Evolutionary conservation across 495 filamentous ascomycete genomes (phyloP).

Genomic region (Hypomontagnella submonticulosa): DNA sequence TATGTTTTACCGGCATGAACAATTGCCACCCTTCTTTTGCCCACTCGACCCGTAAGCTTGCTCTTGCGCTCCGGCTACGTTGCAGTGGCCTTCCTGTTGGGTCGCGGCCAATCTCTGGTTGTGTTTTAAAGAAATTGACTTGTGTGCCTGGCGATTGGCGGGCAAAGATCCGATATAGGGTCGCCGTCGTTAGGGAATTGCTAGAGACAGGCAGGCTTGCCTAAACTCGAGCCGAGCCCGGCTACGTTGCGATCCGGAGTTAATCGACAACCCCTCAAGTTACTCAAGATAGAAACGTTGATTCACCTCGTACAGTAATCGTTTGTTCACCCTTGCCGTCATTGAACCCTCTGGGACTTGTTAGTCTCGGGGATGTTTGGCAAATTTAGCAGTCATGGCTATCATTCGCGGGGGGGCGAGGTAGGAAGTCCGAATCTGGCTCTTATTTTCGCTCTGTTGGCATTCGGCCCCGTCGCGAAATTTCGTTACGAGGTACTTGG

Average conservation of each 20-base stretch:
- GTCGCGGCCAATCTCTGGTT: conserved; percentile 40
- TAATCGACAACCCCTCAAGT: conserved; percentile 27
- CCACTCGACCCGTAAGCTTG: conserved; percentile 26
- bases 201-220: conserved; percentile 28
- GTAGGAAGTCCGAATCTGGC: conserved; percentile 11
- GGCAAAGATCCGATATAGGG: conserved; percentile 40
- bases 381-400: conserved; percentile 18
- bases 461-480: conserved; percentile 5
- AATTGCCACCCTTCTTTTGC: conserved; percentile 38
- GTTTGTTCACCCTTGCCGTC: conserved; percentile 16
- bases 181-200: conserved; percentile 26
- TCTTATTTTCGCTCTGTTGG: conserved; percentile 8
- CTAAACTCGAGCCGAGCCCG: conserved; percentile 40
- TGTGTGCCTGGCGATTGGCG: conserved; percentile 34
- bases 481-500: conserved; percentile 35
- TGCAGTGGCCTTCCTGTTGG: conserved; percentile 45
- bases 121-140: conserved; percentile 44
- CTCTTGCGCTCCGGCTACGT: conserved; percentile 33
- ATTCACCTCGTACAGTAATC: conserved; percentile 40
- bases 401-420: conserved; percentile 19
- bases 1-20: conserved; percentile 47
- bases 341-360: conserved; percentile 15
- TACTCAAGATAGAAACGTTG: conserved; percentile 31
- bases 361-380: conserved; percentile 22
- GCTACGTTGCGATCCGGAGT: conserved; percentile 40